Evolutionary conservation across 768 basidiomycete genomes (phyloP), one percentile per base, ranked within the genome.

Genomic region (Suillus luteus): DNA sequence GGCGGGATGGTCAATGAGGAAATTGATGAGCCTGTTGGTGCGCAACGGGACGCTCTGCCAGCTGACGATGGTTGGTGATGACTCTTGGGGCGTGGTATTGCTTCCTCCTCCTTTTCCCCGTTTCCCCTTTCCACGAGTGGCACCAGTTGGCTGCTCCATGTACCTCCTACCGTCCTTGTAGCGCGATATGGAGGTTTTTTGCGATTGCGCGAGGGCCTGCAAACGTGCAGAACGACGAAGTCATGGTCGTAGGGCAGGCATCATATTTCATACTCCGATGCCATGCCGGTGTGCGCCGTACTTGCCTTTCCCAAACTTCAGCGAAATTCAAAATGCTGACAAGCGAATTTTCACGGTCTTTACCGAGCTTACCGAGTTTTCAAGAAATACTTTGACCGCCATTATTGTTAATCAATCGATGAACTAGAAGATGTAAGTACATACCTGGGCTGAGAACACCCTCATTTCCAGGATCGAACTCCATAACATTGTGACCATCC

Each of bases 221-320:
- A 54, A 5, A 9, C 11, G 2, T 55, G 54, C 54, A 37, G 54
- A 55, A 33, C 2, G 33, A 22, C 11, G 11, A 55, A 55, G 54
- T 55, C 6, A 6, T 55, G 54, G 54, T 37, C 11, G 11, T 55
- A 55, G 54, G 19, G 52, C 54, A 55, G 54, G 33, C 33, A 55
- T 55, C 11, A 2, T 5, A 14, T 55, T 55, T 55, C 33, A 5
- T 11, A 55, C 19, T 55, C 54, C 5, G 33, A 55, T 0, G 2
- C 2, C 33, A 55, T 55, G 33, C 52, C 11, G 19, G 12, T 22
- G 11, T 24, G 22, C 22, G 2, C 46, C 12, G 12, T 48, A 48
- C 22, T 24, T 48, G 43, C 22, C 10, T 11, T 2, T 24, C 5
- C 22, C 8, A 14, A 27, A 24, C 2, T 7, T 49, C 14, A 27